Conservation (phyloP, 768 basidiomycete species). For the Auricularia heimuer region DNA sequence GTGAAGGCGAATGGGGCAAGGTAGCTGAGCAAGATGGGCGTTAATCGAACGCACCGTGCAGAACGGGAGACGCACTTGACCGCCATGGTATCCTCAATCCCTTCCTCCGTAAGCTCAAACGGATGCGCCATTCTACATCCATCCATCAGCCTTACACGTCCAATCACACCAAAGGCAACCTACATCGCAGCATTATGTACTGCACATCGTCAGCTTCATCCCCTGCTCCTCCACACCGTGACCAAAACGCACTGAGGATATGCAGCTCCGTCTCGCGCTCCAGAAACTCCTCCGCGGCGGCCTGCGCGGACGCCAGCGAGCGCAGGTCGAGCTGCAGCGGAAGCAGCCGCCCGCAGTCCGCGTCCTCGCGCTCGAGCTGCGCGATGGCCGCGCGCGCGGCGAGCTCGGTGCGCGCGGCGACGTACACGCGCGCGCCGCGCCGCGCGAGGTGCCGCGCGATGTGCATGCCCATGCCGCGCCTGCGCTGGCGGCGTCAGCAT, state of each 20-base stretch:
- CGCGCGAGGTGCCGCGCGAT: slow-evolving; percentile 27
- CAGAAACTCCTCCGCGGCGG: slow-evolving; percentile 28
- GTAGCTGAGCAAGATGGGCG: not conserved
- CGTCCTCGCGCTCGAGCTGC: slow-evolving; percentile 24
- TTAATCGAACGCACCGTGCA: not conserved
- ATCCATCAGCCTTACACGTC: no score
- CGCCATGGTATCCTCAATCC: slow-evolving; percentile 4
- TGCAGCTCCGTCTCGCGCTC: slow-evolving; percentile 33
- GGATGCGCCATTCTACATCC: slow-evolving; percentile 4
- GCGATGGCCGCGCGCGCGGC: slow-evolving; percentile 24
- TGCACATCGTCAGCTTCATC: not conserved
- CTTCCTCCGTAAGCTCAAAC: slow-evolving; percentile 9
- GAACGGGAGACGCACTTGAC: slow-evolving; percentile 3
- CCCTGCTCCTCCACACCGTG: not conserved
- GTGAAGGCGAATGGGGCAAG: not conserved
- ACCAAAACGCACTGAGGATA: slow-evolving; percentile 25
- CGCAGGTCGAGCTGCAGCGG: slow-evolving; percentile 32
- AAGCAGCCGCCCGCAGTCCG: slow-evolving; percentile 22
- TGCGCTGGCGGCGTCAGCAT: slow-evolving; percentile 5
- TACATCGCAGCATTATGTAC: slow-evolving; percentile 17
- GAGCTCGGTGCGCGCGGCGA: slow-evolving; percentile 26
- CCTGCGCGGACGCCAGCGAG: slow-evolving; percentile 25
- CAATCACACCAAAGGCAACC: no score
- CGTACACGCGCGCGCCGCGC: slow-evolving; percentile 34
- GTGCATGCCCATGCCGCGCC: slow-evolving; percentile 28